These are phyloP conservation scores for Rhizoclosmatium sp. DNA, from an alignment of 192 early-diverging fungal genomes.

Conservation along the genomic window DNA sequence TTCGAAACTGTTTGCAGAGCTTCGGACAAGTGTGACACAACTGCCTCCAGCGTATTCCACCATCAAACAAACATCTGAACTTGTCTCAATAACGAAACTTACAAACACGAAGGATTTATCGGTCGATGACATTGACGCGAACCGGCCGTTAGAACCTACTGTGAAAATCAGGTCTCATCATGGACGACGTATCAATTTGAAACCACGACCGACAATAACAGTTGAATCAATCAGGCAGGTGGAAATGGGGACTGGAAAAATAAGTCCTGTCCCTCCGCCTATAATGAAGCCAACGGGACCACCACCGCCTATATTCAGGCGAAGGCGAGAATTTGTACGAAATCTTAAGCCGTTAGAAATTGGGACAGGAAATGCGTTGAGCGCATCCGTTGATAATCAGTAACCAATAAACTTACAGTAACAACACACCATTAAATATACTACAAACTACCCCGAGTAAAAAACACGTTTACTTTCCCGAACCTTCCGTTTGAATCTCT, in stretches of 20 bases:
- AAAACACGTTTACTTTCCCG: no score
- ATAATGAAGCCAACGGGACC: not conserved
- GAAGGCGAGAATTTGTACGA: conserved; percentile 11
- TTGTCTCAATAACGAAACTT: conserved; percentile 2
- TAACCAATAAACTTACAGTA: no score
- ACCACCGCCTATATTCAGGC: not conserved
- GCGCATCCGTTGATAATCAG: no score
- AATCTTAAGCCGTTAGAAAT: conserved; percentile 15
- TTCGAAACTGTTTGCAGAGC: conserved; percentile 3
- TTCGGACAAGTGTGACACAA: not conserved
- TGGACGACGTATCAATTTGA: not conserved
- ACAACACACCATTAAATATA: no score
- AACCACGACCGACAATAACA: not conserved
- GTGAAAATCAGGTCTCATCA: not conserved
- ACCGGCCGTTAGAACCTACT: not conserved
- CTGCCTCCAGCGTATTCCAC: not conserved
- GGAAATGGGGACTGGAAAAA: not conserved
- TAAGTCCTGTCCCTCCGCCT: not conserved
- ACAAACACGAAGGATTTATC: not conserved
- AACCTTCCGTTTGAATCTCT: no score
- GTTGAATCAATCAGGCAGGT: not conserved
- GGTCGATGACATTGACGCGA: not conserved
- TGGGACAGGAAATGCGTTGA: no score
- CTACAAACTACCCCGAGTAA: no score
- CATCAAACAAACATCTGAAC: not conserved